Evolutionary conservation across 495 filamentous ascomycete species (phyloP), one percentile per base, ranked within the genome.

Genomic region (Penicillium chermesinum): DNA sequence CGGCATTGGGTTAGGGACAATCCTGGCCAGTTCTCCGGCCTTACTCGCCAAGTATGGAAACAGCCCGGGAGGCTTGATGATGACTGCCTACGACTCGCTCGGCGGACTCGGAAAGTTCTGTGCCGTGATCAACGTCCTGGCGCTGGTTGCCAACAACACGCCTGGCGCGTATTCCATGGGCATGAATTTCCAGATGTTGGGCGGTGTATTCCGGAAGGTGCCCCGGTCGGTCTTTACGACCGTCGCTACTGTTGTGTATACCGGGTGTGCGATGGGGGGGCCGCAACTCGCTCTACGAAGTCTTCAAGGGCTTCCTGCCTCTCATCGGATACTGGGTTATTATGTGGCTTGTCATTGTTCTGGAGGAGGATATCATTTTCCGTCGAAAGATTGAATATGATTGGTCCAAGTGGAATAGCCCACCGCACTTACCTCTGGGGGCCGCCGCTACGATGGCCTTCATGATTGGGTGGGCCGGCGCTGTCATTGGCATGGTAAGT

Each of bases 171-270:
- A 89, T 61, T 81, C 82, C 19, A 82, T 91, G 48, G 79, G 80
- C 1, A 80, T 93, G 48, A 83, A 84, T 20, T 75, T 90, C 46
- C 88, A 91, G 58, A 78, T 89, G 42, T 64, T 93, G 6, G 81
- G 79, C 0, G 69, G 73, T 10, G 69, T 70, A 44, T 84, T 82
- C 41, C 75, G 77, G 57, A 74, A 67, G 35, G 74, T 91, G 12
- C 87, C 87, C 0, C 79, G 85, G 3, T 86, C 86, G 50, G 41
- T 91, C 40, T 91, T 82, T 76, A 71, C 60, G 1, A 65, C 64
- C 13, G 43, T 73, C 40, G 60, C 55, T 14, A 73, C 70, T 14
- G 41, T 71, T 36, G 55, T 75, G 7, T 75, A 75, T 50, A 59
- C 66, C 1, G 66, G 65, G 4, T 76, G 70, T 46, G 72, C 74